Base-by-base conservation (phyloP, 805 yeast genomes). In the Diddensiella santjacobensis region DNA sequence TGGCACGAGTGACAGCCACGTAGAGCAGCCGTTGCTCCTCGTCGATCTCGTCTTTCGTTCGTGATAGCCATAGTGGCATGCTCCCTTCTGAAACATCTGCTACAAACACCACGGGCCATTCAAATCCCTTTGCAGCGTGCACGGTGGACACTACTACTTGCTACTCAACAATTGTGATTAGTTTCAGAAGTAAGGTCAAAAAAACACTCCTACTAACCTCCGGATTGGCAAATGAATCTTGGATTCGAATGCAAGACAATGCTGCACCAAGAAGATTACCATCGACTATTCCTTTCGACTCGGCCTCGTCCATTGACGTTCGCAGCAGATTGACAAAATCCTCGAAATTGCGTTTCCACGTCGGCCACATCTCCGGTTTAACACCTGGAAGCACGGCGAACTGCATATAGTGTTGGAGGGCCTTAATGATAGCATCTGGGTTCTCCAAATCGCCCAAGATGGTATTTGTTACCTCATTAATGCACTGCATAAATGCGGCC, bases 61-160 rank as follows among this genome's bases (percentile, higher is more conserved):
- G 15, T 1, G 31, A 11, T 23, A 38, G n/a, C 41, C 42, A n/a
- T 22, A 31, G 6, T 2, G 60, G 45, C 53, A 61, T 18, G 31
- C 39, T 42, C 6, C 41, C 19, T 18, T 53, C 50, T 15, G 22
- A 17, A 20, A 36, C 51, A 22, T 45, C 47, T 11, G 55, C 40
- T 4, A 55, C 42, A 61, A 88, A 87, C 0, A 91, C 97, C 10
- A 85, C 79, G 0, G 95, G 90, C 97, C 98, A 91, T 63, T 91
- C 98, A 1, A 90, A 71, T 0, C 99, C 99, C 63, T 91, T 91
- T 1, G 97, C 81, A 0, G 89, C 87, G 64, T 91, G 99, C 11
- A 91, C 83, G 0, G 98, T 93, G 0, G 95, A 83, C 0, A 90
- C 68, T 0, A 79, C 73, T 13, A 40, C 26, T 40, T 40, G 29